Base-by-base conservation (phyloP, 2,329 filamentous ascomycete species). In the Fusarium solani-melongenae region DNA sequence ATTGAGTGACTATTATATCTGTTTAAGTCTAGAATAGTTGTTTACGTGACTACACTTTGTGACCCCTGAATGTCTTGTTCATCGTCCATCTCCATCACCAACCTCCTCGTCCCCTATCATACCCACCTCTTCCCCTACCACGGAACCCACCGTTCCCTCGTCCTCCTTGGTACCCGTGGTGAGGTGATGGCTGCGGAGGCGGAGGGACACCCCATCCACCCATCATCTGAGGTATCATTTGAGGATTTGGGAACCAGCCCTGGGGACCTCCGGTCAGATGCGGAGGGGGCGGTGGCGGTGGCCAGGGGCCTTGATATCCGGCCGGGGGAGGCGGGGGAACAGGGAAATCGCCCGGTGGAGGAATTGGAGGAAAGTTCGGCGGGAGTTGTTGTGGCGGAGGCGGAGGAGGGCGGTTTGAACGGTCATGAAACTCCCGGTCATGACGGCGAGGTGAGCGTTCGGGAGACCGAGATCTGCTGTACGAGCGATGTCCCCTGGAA, bases 291-390 rank as follows among this genome's bases (percentile, higher is more conserved):
- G 80, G 82, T 0, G 84, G 83, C 9, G 83, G 82, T 5, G 82
- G 84, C 84, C 85, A 87, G 12, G 81, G 80, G 3, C 84, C 84
- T 57, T 81, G 79, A 60, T 83, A 86, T 6, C 83, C 83, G 15
- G 74, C 73, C 11, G 83, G 83, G 0, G 81, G 83, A 7, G 82
- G 84, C 5, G 82, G 82, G 2, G 81, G 81, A 7, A 78, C 72
- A 6, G 79, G 81, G n/a, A 80, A 79, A 53, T 71, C 77, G n/a
- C 71, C 77, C 27, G 70, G 70, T 68, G 72, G 68, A 22, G 53
- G 74, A 7, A 72, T 58, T 2, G 69, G 66, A 51, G 69, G 73
- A 15, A 72, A 75, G 8, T 76, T 70, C 1, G 73, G 74, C 7
- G 74, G 73, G 15, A 70, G 72, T 56, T 66, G 63, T 38, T 73